These are phyloP conservation scores for Nicotiana benthamiana DNA, from an alignment of 257 asterid species.

Conservation along the genomic window DNA sequence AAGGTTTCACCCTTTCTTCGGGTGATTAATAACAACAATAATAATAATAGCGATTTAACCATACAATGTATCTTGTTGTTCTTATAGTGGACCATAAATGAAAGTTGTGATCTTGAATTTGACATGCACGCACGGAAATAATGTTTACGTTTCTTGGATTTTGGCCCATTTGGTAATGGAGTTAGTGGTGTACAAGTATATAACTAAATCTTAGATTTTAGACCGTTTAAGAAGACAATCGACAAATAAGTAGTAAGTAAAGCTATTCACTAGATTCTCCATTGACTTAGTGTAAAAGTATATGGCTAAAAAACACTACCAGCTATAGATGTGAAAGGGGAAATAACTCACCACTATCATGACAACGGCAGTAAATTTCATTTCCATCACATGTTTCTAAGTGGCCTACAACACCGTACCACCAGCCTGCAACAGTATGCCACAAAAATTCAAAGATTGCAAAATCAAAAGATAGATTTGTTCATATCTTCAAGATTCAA, in stretches of 20 bases:
- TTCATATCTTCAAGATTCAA: slow-evolving; percentile 11
- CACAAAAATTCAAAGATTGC: slow-evolving; percentile 20
- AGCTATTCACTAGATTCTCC: background rate
- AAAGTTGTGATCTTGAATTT: background rate
- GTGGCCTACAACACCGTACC: slow-evolving; percentile 96
- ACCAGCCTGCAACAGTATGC: slow-evolving; percentile 61
- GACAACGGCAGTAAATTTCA: slow-evolving; percentile 60
- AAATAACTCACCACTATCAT: slow-evolving; percentile 60
- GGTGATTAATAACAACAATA: background rate
- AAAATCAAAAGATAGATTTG: slow-evolving; percentile 14
- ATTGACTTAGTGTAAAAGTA: background rate
- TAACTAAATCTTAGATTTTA: background rate
- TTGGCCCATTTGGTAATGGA: background rate
- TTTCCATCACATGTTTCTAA: slow-evolving; percentile 73
- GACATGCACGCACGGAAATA: background rate
- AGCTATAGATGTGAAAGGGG: background rate
- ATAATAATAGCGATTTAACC: background rate
- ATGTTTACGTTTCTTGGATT: background rate
- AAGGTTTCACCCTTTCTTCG: background rate
- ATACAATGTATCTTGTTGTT: background rate
- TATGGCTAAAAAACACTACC: background rate
- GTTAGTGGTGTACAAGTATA: background rate
- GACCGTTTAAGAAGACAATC: background rate
- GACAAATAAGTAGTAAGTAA: background rate
- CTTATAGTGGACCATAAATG: background rate